These are phyloP conservation scores for Solioccasus polychromus DNA, from an alignment of 768 basidiomycete species.

Conservation along the genomic window DNA sequence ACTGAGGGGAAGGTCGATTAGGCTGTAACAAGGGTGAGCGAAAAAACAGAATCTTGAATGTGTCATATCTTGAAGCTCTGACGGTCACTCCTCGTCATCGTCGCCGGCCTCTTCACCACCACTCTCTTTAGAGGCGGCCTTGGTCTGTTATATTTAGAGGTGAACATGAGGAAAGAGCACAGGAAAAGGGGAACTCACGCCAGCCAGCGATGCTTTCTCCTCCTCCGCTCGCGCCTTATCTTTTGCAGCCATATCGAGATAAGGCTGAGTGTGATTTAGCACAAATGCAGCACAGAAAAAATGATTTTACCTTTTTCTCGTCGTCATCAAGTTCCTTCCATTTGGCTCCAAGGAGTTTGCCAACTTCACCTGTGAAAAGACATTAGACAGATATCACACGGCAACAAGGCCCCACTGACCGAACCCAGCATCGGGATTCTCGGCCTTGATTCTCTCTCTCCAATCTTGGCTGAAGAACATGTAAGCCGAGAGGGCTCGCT, in stretches of 20 bases:
- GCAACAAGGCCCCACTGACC: conserved; percentile 45
- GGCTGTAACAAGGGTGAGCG: conserved; percentile 5
- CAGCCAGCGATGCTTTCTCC: conserved; percentile 55
- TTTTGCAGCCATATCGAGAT: conserved; percentile 77
- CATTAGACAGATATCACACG: conserved; percentile 3
- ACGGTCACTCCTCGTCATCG: conserved; percentile 44
- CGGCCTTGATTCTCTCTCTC: conserved; percentile 92
- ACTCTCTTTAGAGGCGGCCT: conserved; percentile 35
- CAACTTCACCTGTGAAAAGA: conserved; percentile 69
- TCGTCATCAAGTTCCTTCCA: conserved; percentile 94
- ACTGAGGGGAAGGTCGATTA: conserved; percentile 16
- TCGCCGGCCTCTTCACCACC: conserved; percentile 34
- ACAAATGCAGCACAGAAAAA: neutral
- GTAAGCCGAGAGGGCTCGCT: conserved; percentile 93
- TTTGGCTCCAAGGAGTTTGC: conserved; percentile 91
- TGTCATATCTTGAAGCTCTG: conserved; percentile 5
- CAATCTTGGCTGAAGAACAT: conserved; percentile 99
- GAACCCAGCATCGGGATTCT: conserved; percentile 94
- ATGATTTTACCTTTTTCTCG: conserved; percentile 79
- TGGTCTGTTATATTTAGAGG: conserved; percentile 20
- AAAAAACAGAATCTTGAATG: conserved; percentile 17
- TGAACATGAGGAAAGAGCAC: neutral
- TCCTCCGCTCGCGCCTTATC: conserved; percentile 88
- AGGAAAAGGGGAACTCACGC: conserved; percentile 30
- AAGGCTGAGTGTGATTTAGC: conserved; percentile 56